Base-by-base conservation (phyloP, 108 stramenopile genomes). In the Nitzschia inconspicua region DNA sequence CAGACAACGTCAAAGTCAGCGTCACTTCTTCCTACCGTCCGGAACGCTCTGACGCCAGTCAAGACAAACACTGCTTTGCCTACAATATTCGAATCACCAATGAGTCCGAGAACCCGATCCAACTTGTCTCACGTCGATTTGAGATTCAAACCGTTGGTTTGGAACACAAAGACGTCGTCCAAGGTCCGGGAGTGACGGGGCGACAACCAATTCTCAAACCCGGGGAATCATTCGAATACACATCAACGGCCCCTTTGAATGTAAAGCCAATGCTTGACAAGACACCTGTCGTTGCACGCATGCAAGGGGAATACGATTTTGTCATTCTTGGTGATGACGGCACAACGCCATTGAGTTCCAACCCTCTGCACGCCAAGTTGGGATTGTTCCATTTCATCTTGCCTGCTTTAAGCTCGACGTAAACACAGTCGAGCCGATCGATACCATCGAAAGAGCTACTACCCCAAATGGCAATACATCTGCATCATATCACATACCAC, bases 71-170 rank as follows among this genome's bases (percentile, higher is more conserved):
- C 60, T 88, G 86, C 65, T 96, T 96, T 74, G 85, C 90, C 19
- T 96, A 96, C 91, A 89, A 89, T 56, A 84, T 96, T 27, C 87
- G 90, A 42, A 93, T 96, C 77, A 94, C 91, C n/a, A 96, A 96
- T 63, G 85, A 89, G 39, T 76, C 74, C 47, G 63, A 72, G 27
- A 70, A 75, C 40, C 60, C 74, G 14, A 89, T 96, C 40, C 91
- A 94, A 60, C 60, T 96, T 23, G 88, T 91, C n/a, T 85, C 86
- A 16, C 76, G 95, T 43, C 74, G 84, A 29, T 96, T 94, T 67
- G 91, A 96, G 65, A 94, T 96, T 60, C 89, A 94, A 62, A 90
- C 86, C 7, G 70, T 93, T 51, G 88, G 90, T 4, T 78, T 77
- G 46, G 65, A 60, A 35, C 84, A 70, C 64, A 95, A 89, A 66